Percentiles rank a stretch among this genome's conserved stretches.
phyloP scores from a whole-genome alignment of 805 yeast genomes.

The Saturnispora hagleri region DNA sequence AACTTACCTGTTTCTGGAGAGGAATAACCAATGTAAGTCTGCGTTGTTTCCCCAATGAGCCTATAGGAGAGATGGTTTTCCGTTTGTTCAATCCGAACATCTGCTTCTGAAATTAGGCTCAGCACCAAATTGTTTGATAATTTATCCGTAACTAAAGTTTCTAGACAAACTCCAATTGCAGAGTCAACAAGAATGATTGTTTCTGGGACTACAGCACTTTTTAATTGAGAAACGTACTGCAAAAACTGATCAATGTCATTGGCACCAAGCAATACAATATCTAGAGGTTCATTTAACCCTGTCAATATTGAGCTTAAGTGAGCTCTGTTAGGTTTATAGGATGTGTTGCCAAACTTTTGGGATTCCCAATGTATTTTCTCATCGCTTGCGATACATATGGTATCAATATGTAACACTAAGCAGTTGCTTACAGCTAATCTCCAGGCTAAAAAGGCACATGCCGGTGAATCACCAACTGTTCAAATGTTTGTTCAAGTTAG shows the following conservation, averaged over 20 bases:
- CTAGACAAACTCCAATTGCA: slow-evolving; percentile 17
- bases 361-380: slow-evolving; percentile 10
- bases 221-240: slow-evolving; percentile 6
- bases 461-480: slow-evolving; percentile 25
- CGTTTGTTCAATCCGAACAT: slow-evolving; percentile 13
- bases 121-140: slow-evolving; percentile 14
- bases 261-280: slow-evolving; percentile 18
- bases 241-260: slow-evolving; percentile 8
- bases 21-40: slow-evolving; percentile 22
- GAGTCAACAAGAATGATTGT: slow-evolving; percentile 25
- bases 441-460: slow-evolving; percentile 25
- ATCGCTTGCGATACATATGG: background rate
- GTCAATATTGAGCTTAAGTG: background rate
- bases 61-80: slow-evolving; percentile 11
- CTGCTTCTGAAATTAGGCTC: slow-evolving; percentile 22
- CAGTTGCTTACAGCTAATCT: slow-evolving; percentile 18
- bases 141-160: slow-evolving; percentile 9
- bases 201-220: slow-evolving; percentile 9
- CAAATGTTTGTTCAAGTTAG: background rate
- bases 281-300: slow-evolving; percentile 7
- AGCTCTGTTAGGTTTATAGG: slow-evolving; percentile 3
- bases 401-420: slow-evolving; percentile 13
- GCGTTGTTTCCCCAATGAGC: slow-evolving; percentile 18
- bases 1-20: background rate
- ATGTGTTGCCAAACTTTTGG: background rate